Base-by-base conservation (phyloP, 371 early-diverging fungal species). In the Mortierella sp. region DNA sequence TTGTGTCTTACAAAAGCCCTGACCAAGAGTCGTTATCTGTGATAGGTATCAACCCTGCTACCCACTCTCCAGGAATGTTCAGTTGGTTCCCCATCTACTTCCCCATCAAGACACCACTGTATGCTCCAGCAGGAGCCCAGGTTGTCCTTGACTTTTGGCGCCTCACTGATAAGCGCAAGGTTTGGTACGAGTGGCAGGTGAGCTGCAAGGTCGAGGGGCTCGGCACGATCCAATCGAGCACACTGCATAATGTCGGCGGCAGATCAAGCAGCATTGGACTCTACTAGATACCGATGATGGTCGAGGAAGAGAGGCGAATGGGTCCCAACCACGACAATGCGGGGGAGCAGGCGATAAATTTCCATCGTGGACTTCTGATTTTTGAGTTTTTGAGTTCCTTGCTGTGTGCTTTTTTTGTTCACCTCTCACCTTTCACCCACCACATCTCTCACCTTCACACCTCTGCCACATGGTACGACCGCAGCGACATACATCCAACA, bases 1-100 rank as follows among this genome's bases (percentile, higher is more conserved):
- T 57, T 16, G 44, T 14, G 14, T 39, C 39, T n/a, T n/a, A n/a
- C n/a, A n/a, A n/a, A 34, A 10, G 34, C 7, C 7, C 34, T 34
- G 34, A 34, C 34, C 34, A 34, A 7, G 10, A 17, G 16, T 55
- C 12, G 22, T 40, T 28, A 14, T 21, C 8, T 10, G 12, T 43
- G 25, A 45, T 59, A 71, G 71, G 71, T 16, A 98, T 94, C 63
- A 85, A 88, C 39, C 97, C 97, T 8, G 67, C 68, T 7, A 92
- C 92, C 0, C 96, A 96, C 68, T 92, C 97, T 0, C 88, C 91
- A 10, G 93, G 84, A 3, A 97, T 98, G 98, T 92, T 93, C 66
- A 93, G 93, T 66, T 98, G 98, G 98, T 98, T 98, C 80, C 97
- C 98, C 0, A 92, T 98, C 54, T 96, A 86, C 69, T 96, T 98